Conservation (phyloP, 140 eudicot genomes). For the Erigeron philadelphicus region DNA sequence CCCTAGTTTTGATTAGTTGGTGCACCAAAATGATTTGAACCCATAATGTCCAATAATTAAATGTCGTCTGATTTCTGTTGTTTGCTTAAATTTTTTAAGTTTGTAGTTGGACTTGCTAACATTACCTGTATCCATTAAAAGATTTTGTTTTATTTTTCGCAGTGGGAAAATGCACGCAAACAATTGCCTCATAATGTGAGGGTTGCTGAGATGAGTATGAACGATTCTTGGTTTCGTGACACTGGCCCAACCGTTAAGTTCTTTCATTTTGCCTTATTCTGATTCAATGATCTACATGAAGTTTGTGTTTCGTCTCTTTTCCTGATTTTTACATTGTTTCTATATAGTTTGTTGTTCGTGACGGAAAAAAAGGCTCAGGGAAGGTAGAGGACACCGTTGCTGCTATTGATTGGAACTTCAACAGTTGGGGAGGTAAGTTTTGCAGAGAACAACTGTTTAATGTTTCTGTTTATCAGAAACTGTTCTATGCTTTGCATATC, state of each 20-base stretch:
- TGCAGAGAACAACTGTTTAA: neutral
- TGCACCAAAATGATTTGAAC: no score
- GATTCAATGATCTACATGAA: neutral
- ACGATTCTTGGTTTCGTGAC: slow-evolving; percentile 98
- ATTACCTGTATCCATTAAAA: neutral
- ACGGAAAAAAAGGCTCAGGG: slow-evolving; percentile 32
- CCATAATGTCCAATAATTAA: neutral
- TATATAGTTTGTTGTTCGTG: slow-evolving; percentile 62
- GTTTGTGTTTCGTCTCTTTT: neutral
- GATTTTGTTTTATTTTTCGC: slow-evolving; percentile 15
- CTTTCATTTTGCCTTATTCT: slow-evolving; percentile 1
- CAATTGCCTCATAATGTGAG: slow-evolving; percentile 61
- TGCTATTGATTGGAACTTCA: slow-evolving; percentile 92
- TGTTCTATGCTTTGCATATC: slow-evolving; percentile 10
- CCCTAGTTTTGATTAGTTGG: no score
- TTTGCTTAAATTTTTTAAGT: neutral
- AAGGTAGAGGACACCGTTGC: slow-evolving; percentile 39
- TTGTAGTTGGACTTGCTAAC: slow-evolving; percentile 4
- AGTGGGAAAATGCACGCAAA: slow-evolving; percentile 84
- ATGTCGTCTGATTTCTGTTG: slow-evolving; percentile 5
- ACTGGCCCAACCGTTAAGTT: slow-evolving; percentile 81
- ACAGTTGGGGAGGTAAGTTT: slow-evolving; percentile 89
- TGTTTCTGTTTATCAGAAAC: neutral
- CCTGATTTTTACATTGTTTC: neutral
- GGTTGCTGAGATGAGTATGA: slow-evolving; percentile 94